Evolutionary conservation across 2,329 filamentous ascomycete species (phyloP).

Genomic region (Monosporascus sp.): DNA sequence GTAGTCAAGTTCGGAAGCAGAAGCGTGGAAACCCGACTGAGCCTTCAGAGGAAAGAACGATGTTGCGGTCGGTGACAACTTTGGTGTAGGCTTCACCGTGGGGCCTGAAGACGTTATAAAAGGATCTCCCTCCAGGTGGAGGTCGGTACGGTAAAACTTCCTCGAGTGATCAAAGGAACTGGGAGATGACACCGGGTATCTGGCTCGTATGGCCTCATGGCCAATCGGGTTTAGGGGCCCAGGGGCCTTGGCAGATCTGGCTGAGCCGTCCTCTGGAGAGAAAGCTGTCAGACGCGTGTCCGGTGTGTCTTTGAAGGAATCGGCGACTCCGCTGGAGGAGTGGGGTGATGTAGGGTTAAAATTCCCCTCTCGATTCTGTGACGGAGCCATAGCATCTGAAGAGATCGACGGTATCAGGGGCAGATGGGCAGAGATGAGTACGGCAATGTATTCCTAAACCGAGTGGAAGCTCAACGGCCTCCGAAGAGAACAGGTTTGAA

Average conservation of each 20-base stretch:
- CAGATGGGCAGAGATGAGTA: not conserved
- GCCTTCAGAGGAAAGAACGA: constrained; percentile 50
- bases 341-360: constrained; percentile 45
- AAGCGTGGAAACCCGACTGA: constrained; percentile 6
- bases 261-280: constrained; percentile 53
- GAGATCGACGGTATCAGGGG: constrained; percentile 7
- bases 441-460: not conserved
- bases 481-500: too few relatives aligned
- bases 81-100: constrained; percentile 32
- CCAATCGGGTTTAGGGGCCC: constrained; percentile 26
- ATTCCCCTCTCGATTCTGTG: constrained; percentile 34
- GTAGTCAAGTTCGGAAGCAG: constrained; percentile 12
- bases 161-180: constrained; percentile 16
- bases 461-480: too few relatives aligned
- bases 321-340: constrained; percentile 46
- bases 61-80: constrained; percentile 60
- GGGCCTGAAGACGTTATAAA: constrained; percentile 40
- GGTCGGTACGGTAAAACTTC: constrained; percentile 14
- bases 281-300: constrained; percentile 60
- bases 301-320: constrained; percentile 58
- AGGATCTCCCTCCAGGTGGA: constrained; percentile 41
- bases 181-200: constrained; percentile 17
- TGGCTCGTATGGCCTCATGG: constrained; percentile 22
- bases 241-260: constrained; percentile 36
- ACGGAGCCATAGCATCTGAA: constrained; percentile 28